phyloP scores from a whole-genome alignment of 2,329 filamentous ascomycete genomes.

The Coleophoma eucalyptorum region DNA sequence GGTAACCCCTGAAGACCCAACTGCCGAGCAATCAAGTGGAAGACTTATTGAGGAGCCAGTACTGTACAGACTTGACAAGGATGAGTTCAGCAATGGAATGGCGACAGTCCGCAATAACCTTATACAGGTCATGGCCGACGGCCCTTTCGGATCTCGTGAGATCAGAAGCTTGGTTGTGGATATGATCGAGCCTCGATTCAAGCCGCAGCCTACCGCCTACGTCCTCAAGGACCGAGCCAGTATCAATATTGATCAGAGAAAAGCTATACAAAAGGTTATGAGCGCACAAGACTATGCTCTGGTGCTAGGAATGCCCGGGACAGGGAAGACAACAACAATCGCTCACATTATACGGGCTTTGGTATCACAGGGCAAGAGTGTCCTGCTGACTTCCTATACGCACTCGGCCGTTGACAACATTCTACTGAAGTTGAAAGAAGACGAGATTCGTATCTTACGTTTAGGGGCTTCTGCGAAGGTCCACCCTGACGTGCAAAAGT shows the following conservation, averaged over 20 bases:
- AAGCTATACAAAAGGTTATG: conserved; percentile 92
- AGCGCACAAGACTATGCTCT: conserved; percentile 91
- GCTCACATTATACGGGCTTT: conserved; percentile 93
- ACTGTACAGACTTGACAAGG: conserved; percentile 87
- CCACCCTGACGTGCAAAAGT: conserved; percentile 81
- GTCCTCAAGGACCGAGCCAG: conserved; percentile 56
- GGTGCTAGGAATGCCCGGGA: conserved; percentile 98
- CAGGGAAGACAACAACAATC: conserved; percentile 97
- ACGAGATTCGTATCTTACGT: conserved; percentile 76
- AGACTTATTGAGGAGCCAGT: conserved; percentile 52
- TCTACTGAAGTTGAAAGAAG: conserved; percentile 80
- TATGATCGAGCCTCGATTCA: conserved; percentile 69
- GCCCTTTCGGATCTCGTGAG: conserved; percentile 64
- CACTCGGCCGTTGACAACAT: conserved; percentile 99
- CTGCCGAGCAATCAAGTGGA: conserved; percentile 45
- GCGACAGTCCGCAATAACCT: conserved; percentile 91
- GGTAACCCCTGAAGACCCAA: conserved; percentile 55
- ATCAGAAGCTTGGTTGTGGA: conserved; percentile 81
- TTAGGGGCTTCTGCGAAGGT: conserved; percentile 83
- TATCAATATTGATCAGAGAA: conserved; percentile 83
- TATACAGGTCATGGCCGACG: conserved; percentile 84
- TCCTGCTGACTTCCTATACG: conserved; percentile 91
- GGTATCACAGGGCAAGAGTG: conserved; percentile 84
- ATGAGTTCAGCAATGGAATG: conserved; percentile 98
- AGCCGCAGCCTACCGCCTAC: conserved; percentile 59